These are phyloP conservation scores for Tetratostichococcus sp. DNA, from an alignment of 139 green algal species.

Conservation along the genomic window DNA sequence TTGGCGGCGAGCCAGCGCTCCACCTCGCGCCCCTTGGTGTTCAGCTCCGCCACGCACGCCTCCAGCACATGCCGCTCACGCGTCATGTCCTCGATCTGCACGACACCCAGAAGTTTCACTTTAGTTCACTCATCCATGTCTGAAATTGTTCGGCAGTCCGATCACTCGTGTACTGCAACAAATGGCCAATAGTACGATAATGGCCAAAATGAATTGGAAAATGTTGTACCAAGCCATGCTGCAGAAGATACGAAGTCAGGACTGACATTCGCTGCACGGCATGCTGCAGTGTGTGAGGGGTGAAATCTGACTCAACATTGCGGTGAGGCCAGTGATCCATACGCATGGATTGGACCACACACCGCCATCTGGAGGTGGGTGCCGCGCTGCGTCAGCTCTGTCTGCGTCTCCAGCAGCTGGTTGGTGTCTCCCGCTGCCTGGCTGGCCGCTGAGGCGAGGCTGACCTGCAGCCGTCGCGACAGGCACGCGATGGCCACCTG, in stretches of 20 bases:
- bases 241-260: too few relatives aligned
- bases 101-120: too few relatives aligned
- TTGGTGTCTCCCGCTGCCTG: slow-evolving; percentile 38
- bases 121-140: too few relatives aligned
- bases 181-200: too few relatives aligned
- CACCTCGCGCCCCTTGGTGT: slow-evolving; percentile 40
- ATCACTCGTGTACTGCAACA: too few relatives aligned
- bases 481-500: slow-evolving; percentile 27
- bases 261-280: too few relatives aligned
- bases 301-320: too few relatives aligned
- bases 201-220: too few relatives aligned
- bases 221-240: too few relatives aligned
- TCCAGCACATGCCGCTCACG: slow-evolving; percentile 66
- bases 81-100: slow-evolving; percentile 5
- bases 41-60: slow-evolving; percentile 52
- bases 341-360: neutral
- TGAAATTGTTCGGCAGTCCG: too few relatives aligned
- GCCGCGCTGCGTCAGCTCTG: slow-evolving; percentile 31
- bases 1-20: slow-evolving; percentile 66
- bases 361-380: slow-evolving; percentile 35
- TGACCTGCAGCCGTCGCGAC: slow-evolving; percentile 30
- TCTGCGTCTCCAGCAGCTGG: slow-evolving; percentile 42
- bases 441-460: slow-evolving; percentile 20
- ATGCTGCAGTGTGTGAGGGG: too few relatives aligned
- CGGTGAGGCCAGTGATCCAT: neutral